Evolutionary conservation across 352 stramenopile species (phyloP), one percentile per base, ranked within the genome.

Genomic region (Phytophthora aleatoria): DNA sequence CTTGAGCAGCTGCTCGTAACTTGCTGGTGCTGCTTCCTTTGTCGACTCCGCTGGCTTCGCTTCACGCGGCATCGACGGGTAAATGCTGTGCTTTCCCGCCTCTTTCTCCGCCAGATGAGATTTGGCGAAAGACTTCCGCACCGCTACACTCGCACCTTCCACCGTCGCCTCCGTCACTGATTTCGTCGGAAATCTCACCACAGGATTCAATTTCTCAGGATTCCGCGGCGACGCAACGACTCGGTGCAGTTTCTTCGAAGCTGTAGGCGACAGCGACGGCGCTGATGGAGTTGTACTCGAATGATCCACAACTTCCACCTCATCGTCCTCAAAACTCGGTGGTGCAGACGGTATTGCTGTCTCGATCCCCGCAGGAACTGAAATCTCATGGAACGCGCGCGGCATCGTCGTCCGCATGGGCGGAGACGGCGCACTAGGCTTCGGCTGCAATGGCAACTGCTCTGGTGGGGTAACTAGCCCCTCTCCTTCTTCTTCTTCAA

Each of bases 71-170:
- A 89, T 69, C 0, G 55, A 53, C 5, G 80, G 80, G 27, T 89
- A 89, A 28, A 89, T 61, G 13, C 42, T 63, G 47, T 71, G 55
- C 26, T 50, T 58, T 15, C 64, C 70, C 12, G 63, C 53, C 30
- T 71, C 61, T 9, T 77, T 64, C 24, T 85, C 77, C 1, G 67
- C 48, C 48, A 75, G 45, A 12, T 67, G 70, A 3, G 69, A 77
- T 39, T 81, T 90, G 5, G 78, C 72, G 47, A 88, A 85, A 3
- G 81, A 82, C 47, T 57, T 73, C 5, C 76, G 74, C 8, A 90
- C 76, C 2, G 61, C 69, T 10, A 42, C 53, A 13, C 64, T 73
- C 1, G 69, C 77, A 28, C 35, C 71, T 57, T 79, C 71, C 24
- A 68, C 62, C 0, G 73, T 66, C 26, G 50, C 20, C 39, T 26